Conservation (phyloP, 2,329 filamentous ascomycete species). For the Cryphonectria carpinicola region DNA sequence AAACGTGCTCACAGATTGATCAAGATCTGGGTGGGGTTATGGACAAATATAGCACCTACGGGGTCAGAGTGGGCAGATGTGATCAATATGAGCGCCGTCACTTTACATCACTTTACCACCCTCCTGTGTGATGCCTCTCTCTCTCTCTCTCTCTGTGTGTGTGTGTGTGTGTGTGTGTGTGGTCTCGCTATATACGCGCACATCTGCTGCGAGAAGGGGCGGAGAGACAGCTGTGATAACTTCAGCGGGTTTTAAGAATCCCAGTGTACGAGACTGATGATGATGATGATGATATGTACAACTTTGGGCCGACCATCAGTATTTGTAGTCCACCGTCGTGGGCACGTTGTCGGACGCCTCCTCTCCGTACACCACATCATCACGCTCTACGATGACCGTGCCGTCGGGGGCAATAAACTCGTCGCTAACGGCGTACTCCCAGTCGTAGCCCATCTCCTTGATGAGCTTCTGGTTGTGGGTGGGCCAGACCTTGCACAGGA, state of each 20-base stretch:
- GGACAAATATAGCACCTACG: background rate
- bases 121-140: too few relatives aligned
- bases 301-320: background rate
- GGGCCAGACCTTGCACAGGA: conserved; percentile 40
- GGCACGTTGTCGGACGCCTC: conserved; percentile 16
- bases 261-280: background rate
- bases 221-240: background rate
- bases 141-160: too few relatives aligned
- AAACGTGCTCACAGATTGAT: background rate
- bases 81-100: background rate
- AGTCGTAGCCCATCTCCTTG: conserved; percentile 22
- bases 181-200: too few relatives aligned
- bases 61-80: too few relatives aligned
- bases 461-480: conserved; percentile 19
- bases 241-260: background rate
- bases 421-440: conserved; percentile 21
- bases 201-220: background rate
- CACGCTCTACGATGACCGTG: conserved; percentile 21
- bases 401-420: conserved; percentile 23
- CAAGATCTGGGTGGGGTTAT: background rate
- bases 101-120: background rate
- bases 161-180: too few relatives aligned
- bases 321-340: conserved; percentile 13
- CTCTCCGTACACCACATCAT: conserved; percentile 12
- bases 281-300: conserved; percentile 6